A percentile compares a stretch with the other conserved stretches of the same genome.
Conservation (phyloP, 306 rosid genomes). For the Fagus crenata region DNA sequence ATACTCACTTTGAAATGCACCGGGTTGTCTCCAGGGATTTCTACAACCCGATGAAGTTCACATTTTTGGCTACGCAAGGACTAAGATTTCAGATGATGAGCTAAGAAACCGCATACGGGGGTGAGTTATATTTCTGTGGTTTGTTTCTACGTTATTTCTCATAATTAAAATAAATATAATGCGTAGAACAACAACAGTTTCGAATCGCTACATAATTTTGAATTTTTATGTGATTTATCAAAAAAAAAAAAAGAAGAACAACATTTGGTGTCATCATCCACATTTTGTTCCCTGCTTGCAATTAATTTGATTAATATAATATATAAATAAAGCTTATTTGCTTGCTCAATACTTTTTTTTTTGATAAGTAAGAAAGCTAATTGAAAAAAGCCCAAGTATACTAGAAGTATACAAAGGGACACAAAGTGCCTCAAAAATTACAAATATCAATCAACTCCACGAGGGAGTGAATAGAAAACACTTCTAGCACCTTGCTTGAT, state of each 20-base stretch:
- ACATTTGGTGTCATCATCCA: neutral
- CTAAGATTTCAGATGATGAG: conserved; percentile 78
- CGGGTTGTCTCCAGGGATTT: conserved; percentile 63
- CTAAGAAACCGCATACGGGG: conserved; percentile 74
- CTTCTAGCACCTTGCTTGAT: neutral
- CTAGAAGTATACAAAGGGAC: too few relatives aligned
- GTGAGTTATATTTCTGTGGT: conserved; percentile 41
- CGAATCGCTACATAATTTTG: too few relatives aligned
- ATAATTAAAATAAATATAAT: neutral
- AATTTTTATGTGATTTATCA: too few relatives aligned
- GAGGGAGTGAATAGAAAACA: too few relatives aligned
- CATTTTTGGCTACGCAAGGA: conserved; percentile 96
- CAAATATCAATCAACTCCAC: too few relatives aligned
- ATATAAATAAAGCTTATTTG: conserved; percentile 19
- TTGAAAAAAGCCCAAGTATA: too few relatives aligned
- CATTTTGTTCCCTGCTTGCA: conserved; percentile 11
- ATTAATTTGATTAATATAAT: conserved; percentile 13
- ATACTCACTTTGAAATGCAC: conserved; percentile 17
- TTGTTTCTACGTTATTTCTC: neutral
- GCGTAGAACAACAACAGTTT: neutral
- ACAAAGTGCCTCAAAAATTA: too few relatives aligned
- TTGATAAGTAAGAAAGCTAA: too few relatives aligned
- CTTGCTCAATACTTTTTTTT: neutral
- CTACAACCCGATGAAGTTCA: conserved; percentile 67
- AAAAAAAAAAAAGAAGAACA: neutral